Percentiles rank a stretch among this genome's conserved stretches.
These are phyloP conservation scores for Thecaphora thlaspeos DNA, from an alignment of 1,284 basidiomycete genomes.

Conservation along the genomic window DNA sequence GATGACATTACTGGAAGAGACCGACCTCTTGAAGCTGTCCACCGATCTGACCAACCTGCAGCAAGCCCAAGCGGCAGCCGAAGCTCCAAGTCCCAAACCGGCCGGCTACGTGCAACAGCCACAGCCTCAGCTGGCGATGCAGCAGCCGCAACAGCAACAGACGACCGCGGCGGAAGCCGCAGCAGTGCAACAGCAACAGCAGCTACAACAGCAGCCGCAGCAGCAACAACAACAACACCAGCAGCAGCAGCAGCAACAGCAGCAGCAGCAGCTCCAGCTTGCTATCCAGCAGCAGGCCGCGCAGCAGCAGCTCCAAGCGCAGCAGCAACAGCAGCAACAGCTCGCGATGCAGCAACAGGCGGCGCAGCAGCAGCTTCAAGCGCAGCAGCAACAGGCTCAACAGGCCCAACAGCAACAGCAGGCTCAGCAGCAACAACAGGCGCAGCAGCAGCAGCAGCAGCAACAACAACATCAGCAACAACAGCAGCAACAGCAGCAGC, in stretches of 20 bases:
- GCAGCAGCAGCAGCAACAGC: constrained; percentile 23
- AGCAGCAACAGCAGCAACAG: constrained; percentile 36
- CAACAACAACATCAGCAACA: constrained; percentile 20
- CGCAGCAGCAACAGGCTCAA: constrained; percentile 23
- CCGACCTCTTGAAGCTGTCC: constrained; percentile 52
- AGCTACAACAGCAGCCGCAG: constrained; percentile 3
- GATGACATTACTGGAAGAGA: constrained; percentile 53
- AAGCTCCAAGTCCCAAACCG: constrained; percentile 35
- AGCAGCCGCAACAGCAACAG: constrained; percentile 22
- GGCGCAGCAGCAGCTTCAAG: constrained; percentile 17
- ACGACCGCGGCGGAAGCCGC: constrained; percentile 20
- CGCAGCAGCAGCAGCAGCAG: constrained; percentile 18
- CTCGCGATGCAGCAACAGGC: constrained; percentile 9
- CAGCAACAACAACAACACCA: constrained; percentile 8
- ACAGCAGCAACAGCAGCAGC: constrained; percentile 15
- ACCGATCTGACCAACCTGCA: constrained; percentile 55
- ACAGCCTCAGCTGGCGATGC: constrained; percentile 14
- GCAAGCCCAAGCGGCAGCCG: constrained; percentile 51
- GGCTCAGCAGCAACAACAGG: constrained; percentile 37
- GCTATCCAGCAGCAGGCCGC: constrained; percentile 10
- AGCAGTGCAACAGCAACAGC: constrained; percentile 26
- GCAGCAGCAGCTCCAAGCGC: constrained; percentile 32
- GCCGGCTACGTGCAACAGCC: constrained; percentile 34
- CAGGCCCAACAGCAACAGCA: constrained; percentile 31
- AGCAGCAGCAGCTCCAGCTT: constrained; percentile 1